A percentile compares a stretch with the other conserved stretches of the same genome.
These are phyloP conservation scores for Eucalyptus decipiens DNA, from an alignment of 345 rosid genomes.

Conservation along the genomic window DNA sequence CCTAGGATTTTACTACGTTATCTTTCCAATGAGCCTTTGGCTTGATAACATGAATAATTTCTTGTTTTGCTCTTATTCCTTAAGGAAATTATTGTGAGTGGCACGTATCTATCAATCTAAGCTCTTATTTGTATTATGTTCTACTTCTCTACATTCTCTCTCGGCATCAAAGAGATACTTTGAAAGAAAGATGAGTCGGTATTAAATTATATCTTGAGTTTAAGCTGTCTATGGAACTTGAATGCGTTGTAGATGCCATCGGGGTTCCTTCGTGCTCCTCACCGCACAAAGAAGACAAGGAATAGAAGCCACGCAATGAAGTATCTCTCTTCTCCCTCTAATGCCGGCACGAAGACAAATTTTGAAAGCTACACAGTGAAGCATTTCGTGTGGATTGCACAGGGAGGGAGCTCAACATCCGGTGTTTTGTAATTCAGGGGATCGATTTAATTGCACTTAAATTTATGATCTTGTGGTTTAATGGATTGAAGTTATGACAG, in stretches of 20 bases:
- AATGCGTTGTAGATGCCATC: neutral
- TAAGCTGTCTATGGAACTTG: fast-evolving
- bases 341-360: neutral
- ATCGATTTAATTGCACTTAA: neutral
- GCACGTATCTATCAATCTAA: neutral
- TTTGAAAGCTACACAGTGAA: neutral
- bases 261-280: neutral
- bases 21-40: neutral
- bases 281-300: neutral
- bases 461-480: neutral
- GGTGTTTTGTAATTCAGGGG: neutral
- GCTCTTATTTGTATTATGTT: neutral
- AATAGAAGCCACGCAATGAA: neutral
- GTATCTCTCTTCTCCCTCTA: neutral
- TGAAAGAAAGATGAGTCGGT: too few relatives aligned
- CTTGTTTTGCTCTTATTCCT: neutral
- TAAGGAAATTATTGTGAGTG: neutral
- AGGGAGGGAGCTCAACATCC: neutral
- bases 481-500: neutral
- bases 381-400: neutral
- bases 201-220: too few relatives aligned
- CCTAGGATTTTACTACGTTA: too few relatives aligned
- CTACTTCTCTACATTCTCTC: neutral
- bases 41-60: neutral
- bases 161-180: fast-evolving